Evolutionary conservation across 169 alveolate genomes (phyloP).

Genomic region (Plasmodium falciparum): DNA sequence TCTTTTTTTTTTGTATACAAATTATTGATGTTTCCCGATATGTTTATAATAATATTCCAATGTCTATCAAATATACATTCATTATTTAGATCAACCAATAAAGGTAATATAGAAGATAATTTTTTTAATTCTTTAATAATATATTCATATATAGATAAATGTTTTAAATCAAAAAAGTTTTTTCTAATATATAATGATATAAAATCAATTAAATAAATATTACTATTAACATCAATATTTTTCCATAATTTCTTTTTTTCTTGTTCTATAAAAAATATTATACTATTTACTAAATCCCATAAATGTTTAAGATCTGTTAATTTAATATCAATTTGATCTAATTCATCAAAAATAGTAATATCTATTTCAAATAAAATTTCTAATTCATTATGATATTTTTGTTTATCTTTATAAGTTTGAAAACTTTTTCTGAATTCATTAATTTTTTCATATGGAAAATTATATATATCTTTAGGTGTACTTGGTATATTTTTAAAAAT

Average conservation of each 20-base stretch:
- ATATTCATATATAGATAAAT: constrained; percentile 91
- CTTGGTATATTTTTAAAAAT: constrained; percentile 77
- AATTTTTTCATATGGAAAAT: constrained; percentile 86
- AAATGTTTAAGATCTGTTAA: constrained; percentile 89
- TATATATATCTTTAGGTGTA: constrained; percentile 75
- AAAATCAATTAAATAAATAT: constrained; percentile 90
- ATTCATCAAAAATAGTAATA: constrained; percentile 91
- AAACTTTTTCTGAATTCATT: constrained; percentile 86
- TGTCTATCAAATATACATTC: constrained; percentile 96
- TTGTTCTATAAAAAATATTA: constrained; percentile 91
- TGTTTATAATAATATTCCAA: constrained; percentile 95
- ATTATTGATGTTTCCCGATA: constrained; percentile 87
- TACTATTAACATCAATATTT: constrained; percentile 93
- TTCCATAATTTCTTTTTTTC: constrained; percentile 96
- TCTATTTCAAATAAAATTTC: constrained; percentile 95
- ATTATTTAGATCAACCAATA: constrained; percentile 93
- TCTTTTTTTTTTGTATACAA: constrained; percentile 11
- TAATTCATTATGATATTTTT: constrained; percentile 91
- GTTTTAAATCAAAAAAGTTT: constrained; percentile 92
- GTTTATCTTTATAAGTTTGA: constrained; percentile 88
- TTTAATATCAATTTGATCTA: constrained; percentile 92
- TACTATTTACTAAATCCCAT: constrained; percentile 95
- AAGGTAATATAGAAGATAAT: constrained; percentile 95
- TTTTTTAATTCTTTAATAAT: constrained; percentile 93
- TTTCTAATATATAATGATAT: constrained; percentile 88